Conservation (phyloP, 2,329 filamentous ascomycete species). For the Parafenestella ontariensis region DNA sequence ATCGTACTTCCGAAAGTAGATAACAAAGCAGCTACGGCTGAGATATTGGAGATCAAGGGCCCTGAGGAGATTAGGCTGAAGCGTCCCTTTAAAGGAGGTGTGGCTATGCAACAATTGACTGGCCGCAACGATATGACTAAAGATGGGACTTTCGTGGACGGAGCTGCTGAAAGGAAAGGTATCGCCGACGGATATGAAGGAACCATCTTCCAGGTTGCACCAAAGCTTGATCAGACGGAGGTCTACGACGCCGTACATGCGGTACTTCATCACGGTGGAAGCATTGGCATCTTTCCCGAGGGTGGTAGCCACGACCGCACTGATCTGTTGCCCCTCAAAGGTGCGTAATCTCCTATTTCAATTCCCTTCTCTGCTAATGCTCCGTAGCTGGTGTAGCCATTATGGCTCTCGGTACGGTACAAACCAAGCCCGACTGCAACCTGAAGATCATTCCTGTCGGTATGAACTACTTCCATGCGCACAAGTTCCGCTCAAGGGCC, state of each 20-base stretch:
- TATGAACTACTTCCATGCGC: slow-evolving; percentile 99
- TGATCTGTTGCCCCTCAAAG: slow-evolving; percentile 85
- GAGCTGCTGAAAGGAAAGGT: slow-evolving; percentile 61
- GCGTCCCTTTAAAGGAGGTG: slow-evolving; percentile 80
- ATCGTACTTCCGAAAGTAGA: slow-evolving; percentile 86
- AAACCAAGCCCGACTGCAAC: slow-evolving; percentile 83
- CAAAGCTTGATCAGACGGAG: slow-evolving; percentile 90
- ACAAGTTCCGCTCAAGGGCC: slow-evolving; percentile 96
- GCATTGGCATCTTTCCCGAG: slow-evolving; percentile 96
- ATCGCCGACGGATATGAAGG: slow-evolving; percentile 69
- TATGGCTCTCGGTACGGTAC: slow-evolving; percentile 92
- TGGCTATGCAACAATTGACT: slow-evolving; percentile 81
- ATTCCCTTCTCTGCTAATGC: slow-evolving; percentile 19
- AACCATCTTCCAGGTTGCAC: slow-evolving; percentile 84
- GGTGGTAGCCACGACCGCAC: slow-evolving; percentile 95
- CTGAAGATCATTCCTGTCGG: slow-evolving; percentile 95
- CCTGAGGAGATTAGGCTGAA: slow-evolving; percentile 85
- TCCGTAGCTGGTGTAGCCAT: slow-evolving; percentile 84
- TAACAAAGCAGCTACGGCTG: slow-evolving; percentile 79
- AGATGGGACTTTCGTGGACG: slow-evolving; percentile 67
- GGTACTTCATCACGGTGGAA: slow-evolving; percentile 80
- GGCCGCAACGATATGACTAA: slow-evolving; percentile 75
- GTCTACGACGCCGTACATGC: slow-evolving; percentile 95
- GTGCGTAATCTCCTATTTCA: slow-evolving; percentile 10
- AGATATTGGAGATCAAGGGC: slow-evolving; percentile 81